Evolutionary conservation across 1,139 yeast species (phyloP), one percentile per base, ranked within the genome.

Genomic region (Candida sp.): DNA sequence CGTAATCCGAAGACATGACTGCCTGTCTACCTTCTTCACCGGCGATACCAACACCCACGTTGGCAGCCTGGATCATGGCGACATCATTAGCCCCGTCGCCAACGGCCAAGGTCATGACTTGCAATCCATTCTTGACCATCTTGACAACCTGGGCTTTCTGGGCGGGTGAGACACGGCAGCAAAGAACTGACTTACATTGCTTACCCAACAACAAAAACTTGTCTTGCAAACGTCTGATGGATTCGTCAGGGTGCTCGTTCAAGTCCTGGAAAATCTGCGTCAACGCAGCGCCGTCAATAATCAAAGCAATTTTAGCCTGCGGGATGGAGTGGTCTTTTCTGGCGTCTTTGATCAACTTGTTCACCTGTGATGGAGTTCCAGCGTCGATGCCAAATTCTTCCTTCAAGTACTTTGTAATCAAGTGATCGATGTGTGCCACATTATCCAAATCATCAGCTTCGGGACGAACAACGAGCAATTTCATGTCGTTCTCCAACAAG

Each of bases 401-500:
- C 27, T 52, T 51, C 58, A 83, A 68, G 53, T 78, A 73, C 32
- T 60, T 62, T 1, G 80, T 66, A 7, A 82, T 63, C 49, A 77
- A 63, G 3, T 57, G 58, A 49, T 75, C 75, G 46, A 78, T 59
- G 48, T 70, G 58, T 28, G 58, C 68, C 25, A 63, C 55, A 54
- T 66, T 64, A 0, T 63, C 68, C 42, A 61, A 55, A 49, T 68
- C 63, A 7, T 59, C 52, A 42, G 63, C 70, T 39, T 58, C 60
- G 4, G 83, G 78, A 52, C 80, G 70, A 12, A 93, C 80, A 17
- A 93, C 91, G 53, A 94, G 71, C 50, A 94, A 75, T 61, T 90
- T 88, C 99, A 94, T 94, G 39, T 86, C 90, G 60, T 84, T 90
- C 56, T 89, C 91, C 56, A 94, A 78, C 57, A 94, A 75, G 63